Conservation (phyloP, 495 filamentous ascomycete species). For the Lophiotrema nucula region DNA sequence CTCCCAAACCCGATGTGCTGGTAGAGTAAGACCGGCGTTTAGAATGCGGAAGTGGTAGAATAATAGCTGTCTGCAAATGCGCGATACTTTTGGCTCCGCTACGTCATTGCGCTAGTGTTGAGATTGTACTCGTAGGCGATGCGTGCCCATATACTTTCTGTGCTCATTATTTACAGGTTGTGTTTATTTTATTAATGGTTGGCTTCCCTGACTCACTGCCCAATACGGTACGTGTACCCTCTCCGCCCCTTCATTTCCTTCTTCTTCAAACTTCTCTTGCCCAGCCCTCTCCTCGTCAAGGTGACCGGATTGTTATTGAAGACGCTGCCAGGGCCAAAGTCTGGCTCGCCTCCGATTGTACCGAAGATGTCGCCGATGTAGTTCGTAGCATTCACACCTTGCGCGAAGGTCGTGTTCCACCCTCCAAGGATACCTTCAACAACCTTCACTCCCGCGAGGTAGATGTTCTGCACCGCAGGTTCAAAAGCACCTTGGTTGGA, state of each 20-base stretch:
- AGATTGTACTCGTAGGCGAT: too few relatives aligned
- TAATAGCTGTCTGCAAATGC: too few relatives aligned
- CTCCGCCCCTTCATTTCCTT: background rate
- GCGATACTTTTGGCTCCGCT: too few relatives aligned
- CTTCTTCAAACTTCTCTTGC: background rate
- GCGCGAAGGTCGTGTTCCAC: conserved; percentile 59
- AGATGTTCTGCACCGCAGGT: conserved; percentile 61
- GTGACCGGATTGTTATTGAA: conserved; percentile 35
- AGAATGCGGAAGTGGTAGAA: too few relatives aligned
- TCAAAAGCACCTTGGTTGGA: conserved; percentile 59
- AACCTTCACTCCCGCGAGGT: conserved; percentile 64
- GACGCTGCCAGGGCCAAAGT: conserved; percentile 60
- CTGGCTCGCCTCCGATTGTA: conserved; percentile 60
- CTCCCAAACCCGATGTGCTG: too few relatives aligned
- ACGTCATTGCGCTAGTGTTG: too few relatives aligned
- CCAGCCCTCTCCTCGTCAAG: background rate
- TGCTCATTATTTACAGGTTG: too few relatives aligned
- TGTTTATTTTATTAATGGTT: too few relatives aligned
- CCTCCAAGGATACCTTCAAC: conserved; percentile 61
- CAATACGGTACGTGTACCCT: background rate
- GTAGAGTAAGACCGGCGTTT: too few relatives aligned
- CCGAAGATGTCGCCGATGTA: conserved; percentile 75
- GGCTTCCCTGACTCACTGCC: too few relatives aligned
- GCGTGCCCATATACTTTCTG: too few relatives aligned
- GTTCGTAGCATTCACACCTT: conserved; percentile 61